These are phyloP conservation scores for Talaromyces trachyspermus DNA, from an alignment of 495 filamentous ascomycete species.

Conservation along the genomic window DNA sequence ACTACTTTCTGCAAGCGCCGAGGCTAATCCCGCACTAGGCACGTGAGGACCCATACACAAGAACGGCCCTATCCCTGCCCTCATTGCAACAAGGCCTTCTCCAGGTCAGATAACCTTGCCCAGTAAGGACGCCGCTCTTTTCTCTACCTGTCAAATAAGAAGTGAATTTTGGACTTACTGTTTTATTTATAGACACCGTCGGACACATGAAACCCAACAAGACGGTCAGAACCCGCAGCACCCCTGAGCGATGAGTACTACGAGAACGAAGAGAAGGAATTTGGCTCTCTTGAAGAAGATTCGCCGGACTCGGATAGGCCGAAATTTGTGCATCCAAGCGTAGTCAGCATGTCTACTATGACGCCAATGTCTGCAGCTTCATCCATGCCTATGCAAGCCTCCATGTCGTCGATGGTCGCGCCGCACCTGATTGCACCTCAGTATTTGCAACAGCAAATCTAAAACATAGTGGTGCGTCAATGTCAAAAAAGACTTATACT, in stretches of 20 bases:
- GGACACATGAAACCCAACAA: constrained; percentile 78
- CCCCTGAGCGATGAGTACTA: constrained; percentile 62
- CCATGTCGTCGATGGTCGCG: constrained; percentile 26
- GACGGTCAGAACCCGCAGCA: constrained; percentile 56
- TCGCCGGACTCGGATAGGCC: constrained; percentile 45
- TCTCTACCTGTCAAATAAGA: no score
- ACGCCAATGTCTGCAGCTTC: constrained; percentile 34
- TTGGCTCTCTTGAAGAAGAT: constrained; percentile 67
- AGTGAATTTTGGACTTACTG: no score
- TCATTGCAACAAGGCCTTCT: constrained; percentile 97
- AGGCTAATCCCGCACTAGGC: constrained; percentile 56
- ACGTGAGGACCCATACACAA: constrained; percentile 98
- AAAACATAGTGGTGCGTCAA: neutral
- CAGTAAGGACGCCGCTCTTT: constrained; percentile 58
- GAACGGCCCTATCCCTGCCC: constrained; percentile 96
- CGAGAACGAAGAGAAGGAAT: constrained; percentile 65
- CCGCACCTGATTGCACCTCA: constrained; percentile 41
- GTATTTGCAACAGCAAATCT: constrained; percentile 41
- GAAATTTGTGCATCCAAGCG: constrained; percentile 18
- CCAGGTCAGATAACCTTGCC: constrained; percentile 94
- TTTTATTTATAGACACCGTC: constrained; percentile 62
- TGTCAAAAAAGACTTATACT: neutral
- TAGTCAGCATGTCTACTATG: constrained; percentile 31
- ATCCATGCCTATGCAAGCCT: constrained; percentile 12
- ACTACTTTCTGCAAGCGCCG: constrained; percentile 50